These are phyloP conservation scores for Umbellularia californica DNA, from an alignment of 164 flowering plant genomes.

Conservation along the genomic window DNA sequence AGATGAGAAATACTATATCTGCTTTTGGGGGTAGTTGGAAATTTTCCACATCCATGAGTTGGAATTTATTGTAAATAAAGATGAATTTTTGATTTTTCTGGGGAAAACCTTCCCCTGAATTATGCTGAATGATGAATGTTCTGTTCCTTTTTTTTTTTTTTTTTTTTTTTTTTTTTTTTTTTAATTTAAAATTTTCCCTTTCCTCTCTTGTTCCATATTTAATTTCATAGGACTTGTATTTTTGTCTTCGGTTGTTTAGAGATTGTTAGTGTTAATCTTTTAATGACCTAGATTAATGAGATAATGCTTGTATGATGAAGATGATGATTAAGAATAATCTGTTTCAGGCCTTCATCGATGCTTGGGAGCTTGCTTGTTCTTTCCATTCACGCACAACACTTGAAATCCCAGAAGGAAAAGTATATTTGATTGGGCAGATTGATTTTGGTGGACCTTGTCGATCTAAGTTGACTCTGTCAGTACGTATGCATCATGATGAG, in stretches of 20 bases:
- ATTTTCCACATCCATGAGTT: background rate
- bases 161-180: no score
- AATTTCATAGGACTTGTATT: no score
- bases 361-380: slow-evolving; percentile 78
- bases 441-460: slow-evolving; percentile 72
- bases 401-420: slow-evolving; percentile 45
- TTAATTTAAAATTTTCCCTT: no score
- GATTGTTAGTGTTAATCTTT: no score
- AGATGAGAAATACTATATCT: background rate
- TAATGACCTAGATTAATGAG: no score
- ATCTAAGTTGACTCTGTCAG: slow-evolving; percentile 61
- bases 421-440: slow-evolving; percentile 51
- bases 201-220: no score
- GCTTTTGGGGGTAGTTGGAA: background rate
- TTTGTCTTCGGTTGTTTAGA: no score
- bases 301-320: background rate
- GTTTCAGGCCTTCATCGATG: slow-evolving; percentile 59
- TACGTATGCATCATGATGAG: slow-evolving; percentile 21
- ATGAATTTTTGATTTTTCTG: background rate
- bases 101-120: background rate
- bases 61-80: background rate
- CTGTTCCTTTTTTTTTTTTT: background rate
- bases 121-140: background rate
- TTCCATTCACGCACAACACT: slow-evolving; percentile 29
- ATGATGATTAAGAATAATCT: background rate